Percentiles rank a stretch among this genome's conserved stretches.
Evolutionary conservation across 257 asterid species (phyloP).

Genomic region (Salvia miltiorrhiza): DNA sequence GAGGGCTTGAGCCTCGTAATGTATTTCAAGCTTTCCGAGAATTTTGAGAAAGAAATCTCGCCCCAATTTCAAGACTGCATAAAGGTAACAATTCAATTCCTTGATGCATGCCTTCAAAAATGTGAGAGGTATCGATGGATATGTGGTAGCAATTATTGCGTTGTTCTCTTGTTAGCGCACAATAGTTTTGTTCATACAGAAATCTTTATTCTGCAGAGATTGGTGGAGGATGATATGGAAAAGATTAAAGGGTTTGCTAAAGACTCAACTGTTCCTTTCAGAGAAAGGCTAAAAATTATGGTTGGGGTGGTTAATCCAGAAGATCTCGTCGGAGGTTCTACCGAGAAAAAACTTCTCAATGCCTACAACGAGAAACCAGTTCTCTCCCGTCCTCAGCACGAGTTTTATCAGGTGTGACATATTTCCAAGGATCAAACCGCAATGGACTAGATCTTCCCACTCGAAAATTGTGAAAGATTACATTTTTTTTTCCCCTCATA

Average conservation of each 20-base stretch:
- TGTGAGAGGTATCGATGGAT: neutral
- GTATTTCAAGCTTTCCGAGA: slow-evolving; percentile 61
- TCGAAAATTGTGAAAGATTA: neutral
- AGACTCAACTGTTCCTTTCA: slow-evolving; percentile 58
- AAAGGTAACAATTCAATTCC: slow-evolving; percentile 36
- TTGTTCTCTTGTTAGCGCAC: neutral
- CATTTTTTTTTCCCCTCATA: neutral
- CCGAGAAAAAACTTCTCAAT: slow-evolving; percentile 61
- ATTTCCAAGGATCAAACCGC: neutral
- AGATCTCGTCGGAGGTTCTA: slow-evolving; percentile 62
- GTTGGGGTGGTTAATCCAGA: slow-evolving; percentile 70
- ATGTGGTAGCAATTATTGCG: neutral
- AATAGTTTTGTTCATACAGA: neutral
- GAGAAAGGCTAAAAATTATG: slow-evolving; percentile 70
- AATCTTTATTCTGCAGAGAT: slow-evolving; percentile 40
- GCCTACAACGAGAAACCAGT: slow-evolving; percentile 78
- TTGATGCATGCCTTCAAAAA: neutral
- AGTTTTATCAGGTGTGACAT: slow-evolving; percentile 50
- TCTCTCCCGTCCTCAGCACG: slow-evolving; percentile 82
- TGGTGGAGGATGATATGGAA: slow-evolving; percentile 64
- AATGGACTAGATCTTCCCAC: too few species aligned
- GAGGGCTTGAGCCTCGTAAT: slow-evolving; percentile 77
- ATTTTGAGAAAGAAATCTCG: slow-evolving; percentile 49
- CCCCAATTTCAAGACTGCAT: slow-evolving; percentile 63
- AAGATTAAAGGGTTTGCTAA: slow-evolving; percentile 70